Base-by-base conservation (phyloP, 108 stramenopile species). In the Skeletonema grethae region DNA sequence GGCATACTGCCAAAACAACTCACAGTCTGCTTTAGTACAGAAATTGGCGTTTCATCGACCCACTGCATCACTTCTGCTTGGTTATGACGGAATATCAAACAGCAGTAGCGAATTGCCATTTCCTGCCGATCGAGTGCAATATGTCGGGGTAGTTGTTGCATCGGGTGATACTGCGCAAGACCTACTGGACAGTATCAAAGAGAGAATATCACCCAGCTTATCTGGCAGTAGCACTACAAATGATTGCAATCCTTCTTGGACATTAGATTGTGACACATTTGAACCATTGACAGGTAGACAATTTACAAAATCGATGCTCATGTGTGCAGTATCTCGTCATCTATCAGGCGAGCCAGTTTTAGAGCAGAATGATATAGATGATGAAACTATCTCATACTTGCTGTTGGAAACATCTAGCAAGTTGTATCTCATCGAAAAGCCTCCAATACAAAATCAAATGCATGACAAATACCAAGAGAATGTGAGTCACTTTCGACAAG, bases 231-330 rank as follows among this genome's bases (percentile, higher is more conserved):
- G 2, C 7, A 34, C 32, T 34, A 34, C 32, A 4, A 34, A 34
- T 28, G 25, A 28, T 25, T 15, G 46, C 11, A 13, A 48, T 5
- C 56, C 11, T 24, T 50, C 13, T 3, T 71, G 82, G 75, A 57
- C 46, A 24, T 39, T 66, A 16, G 69, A 72, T 13, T 61, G 57
- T 34, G 84, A 76, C 12, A 56, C 75, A 18, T 74, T 87, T 30
- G 67, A 79, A 30, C 63, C 70, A 31, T 53, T 85, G 24, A 18
- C 20, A 20, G n/a, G 66, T 39, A 30, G 20, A 28, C 48, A 66
- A 63, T 84, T 86, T 57, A 84, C 87, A n/a, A 70, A 69, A 58
- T 82, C 72, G 41, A 82, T 85, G 46, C 75, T 90, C 8, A 57
- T 86, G 48, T 82, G 82, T 65, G 69, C 83, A 1, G 65, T 86